phyloP scores from a whole-genome alignment of 805 yeast genomes.

The Hanseniaspora occidentalis region DNA sequence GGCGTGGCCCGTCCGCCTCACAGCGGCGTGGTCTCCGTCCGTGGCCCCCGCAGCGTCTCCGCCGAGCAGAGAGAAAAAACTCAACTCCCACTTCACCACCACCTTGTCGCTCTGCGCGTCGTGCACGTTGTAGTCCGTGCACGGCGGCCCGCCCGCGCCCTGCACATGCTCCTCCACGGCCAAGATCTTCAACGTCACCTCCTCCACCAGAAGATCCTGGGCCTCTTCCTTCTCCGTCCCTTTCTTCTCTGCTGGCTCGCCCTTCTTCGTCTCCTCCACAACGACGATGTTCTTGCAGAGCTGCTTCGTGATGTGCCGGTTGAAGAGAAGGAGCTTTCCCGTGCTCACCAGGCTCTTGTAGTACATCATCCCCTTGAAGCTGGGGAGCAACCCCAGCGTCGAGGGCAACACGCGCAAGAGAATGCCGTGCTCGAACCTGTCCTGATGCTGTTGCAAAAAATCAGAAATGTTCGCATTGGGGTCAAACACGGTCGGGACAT shows the following conservation, averaged over 20 bases:
- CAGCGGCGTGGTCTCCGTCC: too few species aligned
- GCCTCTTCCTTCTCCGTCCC: slow-evolving; percentile 32
- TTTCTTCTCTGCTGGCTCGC: not conserved
- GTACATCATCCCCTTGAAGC: slow-evolving; percentile 39
- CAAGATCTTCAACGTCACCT: slow-evolving; percentile 38
- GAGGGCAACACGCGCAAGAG: slow-evolving; percentile 45
- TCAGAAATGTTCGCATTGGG: not conserved
- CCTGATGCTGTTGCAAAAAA: not conserved
- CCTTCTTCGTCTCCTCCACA: too few species aligned
- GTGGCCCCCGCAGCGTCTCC: not conserved
- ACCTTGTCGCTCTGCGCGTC: slow-evolving; percentile 15
- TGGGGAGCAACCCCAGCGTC: slow-evolving; percentile 41
- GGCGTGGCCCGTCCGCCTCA: too few species aligned
- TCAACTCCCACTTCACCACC: slow-evolving; percentile 16
- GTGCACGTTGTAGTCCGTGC: slow-evolving; percentile 8
- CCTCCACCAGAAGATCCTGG: slow-evolving; percentile 43
- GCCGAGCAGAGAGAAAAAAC: too few species aligned
- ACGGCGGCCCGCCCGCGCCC: slow-evolving; percentile 8
- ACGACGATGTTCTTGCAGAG: too few species aligned
- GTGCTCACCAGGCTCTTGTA: slow-evolving; percentile 48
- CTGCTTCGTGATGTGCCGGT: not conserved
- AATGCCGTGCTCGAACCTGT: slow-evolving; percentile 32
- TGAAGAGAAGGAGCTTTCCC: slow-evolving; percentile 32
- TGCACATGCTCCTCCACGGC: slow-evolving; percentile 23
- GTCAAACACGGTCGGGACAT: not conserved